A percentile compares a stretch with the other conserved stretches of the same genome.
Evolutionary conservation across 805 yeast genomes (phyloP).

Genomic region (Metschnikowia henanensis): DNA sequence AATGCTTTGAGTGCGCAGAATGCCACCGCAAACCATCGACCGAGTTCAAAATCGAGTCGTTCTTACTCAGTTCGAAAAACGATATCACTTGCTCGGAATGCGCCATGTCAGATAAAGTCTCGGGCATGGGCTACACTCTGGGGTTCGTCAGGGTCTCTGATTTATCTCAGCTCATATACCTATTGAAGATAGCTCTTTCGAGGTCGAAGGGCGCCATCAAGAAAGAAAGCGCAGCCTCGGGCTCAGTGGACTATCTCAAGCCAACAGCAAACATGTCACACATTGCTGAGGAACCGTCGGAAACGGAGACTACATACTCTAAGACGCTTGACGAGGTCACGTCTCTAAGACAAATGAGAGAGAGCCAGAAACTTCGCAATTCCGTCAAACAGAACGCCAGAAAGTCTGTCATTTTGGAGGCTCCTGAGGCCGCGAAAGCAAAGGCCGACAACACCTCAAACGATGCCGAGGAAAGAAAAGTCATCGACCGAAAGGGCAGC

Average conservation of each 20-base stretch:
- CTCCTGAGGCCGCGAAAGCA: conserved; percentile 52
- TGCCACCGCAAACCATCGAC: conserved; percentile 44
- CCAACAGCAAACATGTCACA: conserved; percentile 15
- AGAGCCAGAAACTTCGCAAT: conserved; percentile 54
- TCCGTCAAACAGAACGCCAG: conserved; percentile 62
- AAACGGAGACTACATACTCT: conserved; percentile 53
- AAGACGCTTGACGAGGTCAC: conserved; percentile 76
- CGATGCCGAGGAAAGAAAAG: conserved; percentile 18
- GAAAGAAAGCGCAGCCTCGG: conserved; percentile 12
- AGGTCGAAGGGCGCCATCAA: conserved; percentile 66
- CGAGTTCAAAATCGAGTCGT: conserved; percentile 16
- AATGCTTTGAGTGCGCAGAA: conserved; percentile 66
- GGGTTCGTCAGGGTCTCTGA: conserved; percentile 68
- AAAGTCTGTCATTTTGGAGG: conserved; percentile 63
- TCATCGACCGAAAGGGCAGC: conserved; percentile 21
- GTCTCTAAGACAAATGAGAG: conserved; percentile 70
- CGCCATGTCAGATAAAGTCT: conserved; percentile 42
- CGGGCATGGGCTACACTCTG: conserved; percentile 22
- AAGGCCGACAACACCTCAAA: conserved; percentile 24
- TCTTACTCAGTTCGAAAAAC: conserved; percentile 17
- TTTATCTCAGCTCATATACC: conserved; percentile 69
- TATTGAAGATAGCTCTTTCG: conserved; percentile 81
- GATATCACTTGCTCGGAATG: conserved; percentile 63
- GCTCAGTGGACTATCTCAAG: conserved; percentile 4
- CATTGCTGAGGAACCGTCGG: conserved; percentile 19